Evolutionary conservation across 2,329 filamentous ascomycete species (phyloP), one percentile per base, ranked within the genome.

Genomic region (Ophiocordyceps camponoti-leonardi): DNA sequence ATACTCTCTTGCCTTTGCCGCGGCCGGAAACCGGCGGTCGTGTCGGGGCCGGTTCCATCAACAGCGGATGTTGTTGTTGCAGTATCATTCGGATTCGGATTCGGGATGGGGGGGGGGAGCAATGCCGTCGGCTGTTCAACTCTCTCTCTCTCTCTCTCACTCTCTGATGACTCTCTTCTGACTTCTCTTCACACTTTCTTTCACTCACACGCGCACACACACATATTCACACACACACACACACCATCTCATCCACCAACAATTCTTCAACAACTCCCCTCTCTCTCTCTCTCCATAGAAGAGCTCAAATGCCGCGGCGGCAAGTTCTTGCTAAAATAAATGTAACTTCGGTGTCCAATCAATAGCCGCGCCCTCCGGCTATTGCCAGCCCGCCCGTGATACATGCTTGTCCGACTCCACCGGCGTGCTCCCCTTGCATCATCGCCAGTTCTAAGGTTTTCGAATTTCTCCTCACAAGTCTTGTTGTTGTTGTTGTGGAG

Each of bases 1-100:
- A 59, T 33, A 59, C 56, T 46, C 58, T 53, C 50, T 60, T 58
- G n/a, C 46, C 51, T 41, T 48, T 51, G 45, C 45, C 47, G 35
- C 48, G 48, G 30, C 44, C 46, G 28, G 42, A 30, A 30, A 30
- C 49, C 50, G 51, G 51, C 49, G 45, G 48, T 44, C 50, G 50
- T 43, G 44, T 49, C 48, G 46, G 48, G 31, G 45, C 43, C 40
- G 41, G 40, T 30, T 49, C 45, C 48, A 49, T 50, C 26, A 26
- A 20, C 40, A 14, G 19, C 40, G 19, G 40, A 13, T 14, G 23
- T 26, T 26, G 23, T 26, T 8, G 23, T 26, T 26, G 23, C 23
- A 26, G 23, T 26, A 26, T 26, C 23, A 26, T 26, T 26, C 23
- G 23, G 23, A 26, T 26, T 26, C 5, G 23, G 23, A 8, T 5